phyloP scores from a whole-genome alignment of 2,329 filamentous ascomycete genomes.

The Phyllosticta paracitricarpa region DNA sequence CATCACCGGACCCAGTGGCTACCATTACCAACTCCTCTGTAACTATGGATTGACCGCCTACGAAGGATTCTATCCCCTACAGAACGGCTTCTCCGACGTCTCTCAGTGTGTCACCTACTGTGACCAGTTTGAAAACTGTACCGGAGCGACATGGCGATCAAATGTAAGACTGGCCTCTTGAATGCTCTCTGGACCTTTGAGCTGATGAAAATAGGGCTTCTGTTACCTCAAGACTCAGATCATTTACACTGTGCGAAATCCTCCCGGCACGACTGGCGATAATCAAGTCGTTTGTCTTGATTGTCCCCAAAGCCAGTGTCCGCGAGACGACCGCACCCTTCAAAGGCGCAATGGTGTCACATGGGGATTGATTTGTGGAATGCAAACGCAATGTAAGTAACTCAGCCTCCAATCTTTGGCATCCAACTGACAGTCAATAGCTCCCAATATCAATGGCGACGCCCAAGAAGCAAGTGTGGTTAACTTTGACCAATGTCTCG shows the following conservation, averaged over 20 bases:
- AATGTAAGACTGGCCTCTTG: neutral
- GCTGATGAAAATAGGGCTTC: neutral
- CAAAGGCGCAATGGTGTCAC: neutral
- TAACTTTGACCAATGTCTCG: neutral
- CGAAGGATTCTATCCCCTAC: neutral
- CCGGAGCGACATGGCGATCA: neutral
- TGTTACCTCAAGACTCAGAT: neutral
- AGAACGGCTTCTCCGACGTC: neutral
- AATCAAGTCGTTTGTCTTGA: neutral
- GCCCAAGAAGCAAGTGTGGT: neutral
- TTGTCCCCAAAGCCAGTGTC: neutral
- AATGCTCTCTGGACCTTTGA: neutral
- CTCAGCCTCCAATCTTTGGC: neutral
- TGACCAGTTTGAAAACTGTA: neutral
- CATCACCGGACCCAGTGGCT: neutral
- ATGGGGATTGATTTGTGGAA: neutral
- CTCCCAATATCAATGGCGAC: neutral
- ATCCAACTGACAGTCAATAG: neutral
- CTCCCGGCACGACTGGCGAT: neutral
- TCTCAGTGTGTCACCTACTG: neutral
- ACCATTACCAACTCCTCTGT: constrained; percentile 1
- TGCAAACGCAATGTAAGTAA: neutral
- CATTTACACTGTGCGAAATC: neutral
- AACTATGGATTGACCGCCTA: neutral
- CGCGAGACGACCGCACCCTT: neutral